phyloP scores from a whole-genome alignment of 2,329 filamentous ascomycete genomes.

The Epichloe uncinata region DNA sequence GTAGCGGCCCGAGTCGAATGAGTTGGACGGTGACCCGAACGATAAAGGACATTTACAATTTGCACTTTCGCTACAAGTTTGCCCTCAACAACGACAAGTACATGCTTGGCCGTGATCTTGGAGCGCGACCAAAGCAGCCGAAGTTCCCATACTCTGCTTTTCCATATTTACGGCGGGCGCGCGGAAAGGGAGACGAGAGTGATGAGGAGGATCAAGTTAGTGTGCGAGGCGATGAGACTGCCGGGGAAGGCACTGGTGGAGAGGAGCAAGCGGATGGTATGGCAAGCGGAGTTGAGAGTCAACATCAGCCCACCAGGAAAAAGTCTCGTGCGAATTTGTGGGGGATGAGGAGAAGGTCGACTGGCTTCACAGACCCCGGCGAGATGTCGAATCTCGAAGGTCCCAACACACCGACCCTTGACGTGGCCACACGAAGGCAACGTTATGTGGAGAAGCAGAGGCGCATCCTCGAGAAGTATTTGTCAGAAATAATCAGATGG shows the following conservation, averaged over 20 bases:
- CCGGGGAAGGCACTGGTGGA: constrained; percentile 41
- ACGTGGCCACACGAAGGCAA: constrained; percentile 28
- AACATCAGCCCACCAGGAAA: constrained; percentile 24
- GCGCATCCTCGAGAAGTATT: constrained; percentile 73
- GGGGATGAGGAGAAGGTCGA: constrained; percentile 40
- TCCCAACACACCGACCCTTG: constrained; percentile 29
- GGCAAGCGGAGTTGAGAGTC: constrained; percentile 22
- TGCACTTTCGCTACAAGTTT: constrained; percentile 88
- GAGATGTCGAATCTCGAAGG: constrained; percentile 29
- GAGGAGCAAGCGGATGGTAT: constrained; percentile 43
- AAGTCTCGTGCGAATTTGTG: constrained; percentile 41
- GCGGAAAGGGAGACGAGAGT: constrained; percentile 66
- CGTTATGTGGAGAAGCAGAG: constrained; percentile 73
- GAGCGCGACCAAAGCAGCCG: constrained; percentile 65
- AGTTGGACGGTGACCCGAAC: constrained; percentile 86
- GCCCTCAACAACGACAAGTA: constrained; percentile 75
- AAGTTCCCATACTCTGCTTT: constrained; percentile 83
- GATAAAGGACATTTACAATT: constrained; percentile 77
- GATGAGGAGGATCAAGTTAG: constrained; percentile 52
- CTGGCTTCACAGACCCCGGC: constrained; percentile 32
- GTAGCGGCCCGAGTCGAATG: constrained; percentile 90
- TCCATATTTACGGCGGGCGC: constrained; percentile 72
- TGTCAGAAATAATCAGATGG: constrained; percentile 89
- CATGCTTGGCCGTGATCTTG: constrained; percentile 53
- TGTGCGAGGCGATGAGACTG: constrained; percentile 29